A percentile compares a stretch with the other conserved stretches of the same genome.
Evolutionary conservation across 805 yeast species (phyloP).

Genomic region (Metschnikowia lochheadii): DNA sequence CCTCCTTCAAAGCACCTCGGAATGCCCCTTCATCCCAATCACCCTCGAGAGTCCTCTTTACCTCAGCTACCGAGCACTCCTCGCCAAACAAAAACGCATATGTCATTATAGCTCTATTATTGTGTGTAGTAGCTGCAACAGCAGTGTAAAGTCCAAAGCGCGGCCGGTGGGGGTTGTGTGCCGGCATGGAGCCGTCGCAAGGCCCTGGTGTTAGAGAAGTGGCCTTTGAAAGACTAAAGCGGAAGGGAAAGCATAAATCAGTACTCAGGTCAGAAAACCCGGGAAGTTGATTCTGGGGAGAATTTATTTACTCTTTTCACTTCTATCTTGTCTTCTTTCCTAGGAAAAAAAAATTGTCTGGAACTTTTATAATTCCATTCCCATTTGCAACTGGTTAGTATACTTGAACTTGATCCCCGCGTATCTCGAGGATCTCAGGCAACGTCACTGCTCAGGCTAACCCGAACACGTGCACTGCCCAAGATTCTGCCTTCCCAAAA

Average conservation of each 20-base stretch:
- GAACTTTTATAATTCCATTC: too few species aligned
- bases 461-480: too few species aligned
- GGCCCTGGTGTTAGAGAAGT: neutral
- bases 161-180: neutral
- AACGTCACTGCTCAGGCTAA: too few species aligned
- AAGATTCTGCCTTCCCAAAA: too few species aligned
- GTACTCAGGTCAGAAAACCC: neutral
- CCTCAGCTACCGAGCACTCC: neutral
- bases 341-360: too few species aligned
- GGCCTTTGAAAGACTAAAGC: slow-evolving; percentile 3
- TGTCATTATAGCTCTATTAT: neutral
- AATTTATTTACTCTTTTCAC: too few species aligned
- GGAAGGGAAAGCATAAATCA: neutral
- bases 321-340: too few species aligned
- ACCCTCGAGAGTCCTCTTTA: neutral
- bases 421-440: too few species aligned
- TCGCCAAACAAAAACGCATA: neutral
- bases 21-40: neutral
- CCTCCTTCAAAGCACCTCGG: neutral
- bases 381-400: neutral
- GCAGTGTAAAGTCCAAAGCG: neutral
- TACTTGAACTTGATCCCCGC: neutral
- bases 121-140: neutral
- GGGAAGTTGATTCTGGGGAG: too few species aligned
- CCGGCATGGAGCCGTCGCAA: neutral